Conservation (phyloP, 345 rosid species). For the Hibiscus tridactylites region DNA sequence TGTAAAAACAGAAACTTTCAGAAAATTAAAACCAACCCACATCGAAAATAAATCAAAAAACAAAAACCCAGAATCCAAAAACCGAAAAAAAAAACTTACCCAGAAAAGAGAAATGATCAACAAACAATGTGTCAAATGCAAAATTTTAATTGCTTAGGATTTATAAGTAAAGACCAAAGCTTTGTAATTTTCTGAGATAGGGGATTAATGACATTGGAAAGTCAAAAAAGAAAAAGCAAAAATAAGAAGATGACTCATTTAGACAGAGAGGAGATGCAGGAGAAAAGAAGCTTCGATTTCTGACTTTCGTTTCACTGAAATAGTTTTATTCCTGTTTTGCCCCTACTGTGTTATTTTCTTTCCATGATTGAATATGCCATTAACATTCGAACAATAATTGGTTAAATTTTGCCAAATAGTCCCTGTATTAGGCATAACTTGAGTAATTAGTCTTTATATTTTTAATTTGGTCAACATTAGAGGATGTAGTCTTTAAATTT, state of each 20-base stretch:
- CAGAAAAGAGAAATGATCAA: not conserved
- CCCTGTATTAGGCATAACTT: too few species aligned
- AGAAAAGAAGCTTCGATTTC: constrained; percentile 8
- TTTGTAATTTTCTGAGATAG: constrained; percentile 1
- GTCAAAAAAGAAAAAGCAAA: constrained; percentile 10
- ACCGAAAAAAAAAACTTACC: not conserved
- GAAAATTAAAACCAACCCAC: constrained; percentile 2
- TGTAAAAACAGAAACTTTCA: not conserved
- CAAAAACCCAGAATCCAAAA: constrained; percentile 5
- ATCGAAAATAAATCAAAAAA: constrained; percentile 1
- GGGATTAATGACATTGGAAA: not conserved
- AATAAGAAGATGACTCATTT: not conserved
- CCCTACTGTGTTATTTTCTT: not conserved
- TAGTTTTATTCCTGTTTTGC: not conserved
- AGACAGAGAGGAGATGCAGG: not conserved
- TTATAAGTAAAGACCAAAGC: constrained; percentile 3
- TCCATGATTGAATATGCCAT: not conserved
- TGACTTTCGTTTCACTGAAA: not conserved
- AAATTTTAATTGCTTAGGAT: not conserved
- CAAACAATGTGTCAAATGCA: not conserved
- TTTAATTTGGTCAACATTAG: too few species aligned
- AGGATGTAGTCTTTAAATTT: too few species aligned
- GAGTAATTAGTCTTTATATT: too few species aligned
- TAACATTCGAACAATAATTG: too few species aligned
- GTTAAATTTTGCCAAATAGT: too few species aligned